Evolutionary conservation across 1,139 yeast species (phyloP), one percentile per base, ranked within the genome.

Genomic region (Arxiozyma slooffiae): DNA sequence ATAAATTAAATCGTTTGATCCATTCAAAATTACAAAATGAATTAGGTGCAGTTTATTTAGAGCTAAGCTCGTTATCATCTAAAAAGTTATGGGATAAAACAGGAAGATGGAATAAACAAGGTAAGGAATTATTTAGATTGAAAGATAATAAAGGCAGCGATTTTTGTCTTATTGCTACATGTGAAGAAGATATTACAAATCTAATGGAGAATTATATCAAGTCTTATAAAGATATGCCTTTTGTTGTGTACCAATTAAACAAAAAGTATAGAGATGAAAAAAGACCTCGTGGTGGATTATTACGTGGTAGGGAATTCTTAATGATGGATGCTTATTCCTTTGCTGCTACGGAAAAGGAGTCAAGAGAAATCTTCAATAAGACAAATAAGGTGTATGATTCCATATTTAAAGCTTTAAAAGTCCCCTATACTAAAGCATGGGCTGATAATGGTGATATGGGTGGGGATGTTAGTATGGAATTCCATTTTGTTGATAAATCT

Each of bases 251-350:
- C 65, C 98, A 94, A 66, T 81, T 92, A 49, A 78, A 83, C 41
- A 76, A 86, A 50, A 92, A 92, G 66, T 92, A 81, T 66, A 72
- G 99, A 51, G 88, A 89, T 66, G 99, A 92, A 63, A 78, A 79
- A 57, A 71, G 99, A 57, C 97, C 98, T 1, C 71, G 98, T 52
- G 89, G 94, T 48, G 99, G 99, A 0, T 70, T 92, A 41, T 71
- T 92, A 45, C 72, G 99, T 53, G 95, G 96, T 0, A 74, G 90
- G 47, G 98, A 92, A 65, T 92, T 92, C 61, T 60, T 85, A 39
- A 92, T 92, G 99, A 90, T 90, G 64, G 99, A 92, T 66, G 92
- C 94, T 4, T 92, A 92, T 64, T 83, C 96, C 0, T 92, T 92
- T 67, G 96, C 90, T 60, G 59, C 72, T 1, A 69, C 71, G 48